Evolutionary conservation across 2,329 filamentous ascomycete species (phyloP).

Genomic region (Trichoderma aggressivum): DNA sequence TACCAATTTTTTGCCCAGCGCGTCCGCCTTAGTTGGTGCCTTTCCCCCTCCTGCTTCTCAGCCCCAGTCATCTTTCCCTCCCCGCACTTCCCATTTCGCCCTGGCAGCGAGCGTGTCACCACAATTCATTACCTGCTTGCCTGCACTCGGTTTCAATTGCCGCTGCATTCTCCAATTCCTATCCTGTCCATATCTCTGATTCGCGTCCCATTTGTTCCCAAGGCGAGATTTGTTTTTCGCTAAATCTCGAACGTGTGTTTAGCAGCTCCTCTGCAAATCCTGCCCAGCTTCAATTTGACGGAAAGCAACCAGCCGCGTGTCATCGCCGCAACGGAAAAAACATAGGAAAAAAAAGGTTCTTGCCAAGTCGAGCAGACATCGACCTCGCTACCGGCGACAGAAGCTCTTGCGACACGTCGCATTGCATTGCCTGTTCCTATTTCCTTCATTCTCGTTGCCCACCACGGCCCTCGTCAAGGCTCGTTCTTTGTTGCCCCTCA

Average conservation of each 20-base stretch:
- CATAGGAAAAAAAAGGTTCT: background rate
- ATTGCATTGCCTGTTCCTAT: background rate
- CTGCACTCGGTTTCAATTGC: conserved; percentile 3
- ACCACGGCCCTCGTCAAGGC: conserved; percentile 36
- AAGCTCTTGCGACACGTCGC: conserved; percentile 16
- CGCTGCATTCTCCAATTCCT: conserved; percentile 4
- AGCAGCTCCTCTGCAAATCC: conserved; percentile 3
- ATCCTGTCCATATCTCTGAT: background rate
- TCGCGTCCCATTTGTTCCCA: background rate
- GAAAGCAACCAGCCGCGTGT: conserved; percentile 5
- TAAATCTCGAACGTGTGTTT: conserved; percentile 11
- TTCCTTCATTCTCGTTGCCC: conserved; percentile 31
- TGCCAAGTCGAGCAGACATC: conserved; percentile 4
- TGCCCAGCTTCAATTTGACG: background rate
- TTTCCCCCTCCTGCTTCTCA: conserved; percentile 16
- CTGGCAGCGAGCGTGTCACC: conserved; percentile 18
- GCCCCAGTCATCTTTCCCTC: conserved; percentile 15
- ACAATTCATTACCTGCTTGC: conserved; percentile 2
- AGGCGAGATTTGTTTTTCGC: background rate
- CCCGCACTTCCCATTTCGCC: conserved; percentile 18
- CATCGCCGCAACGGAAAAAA: background rate
- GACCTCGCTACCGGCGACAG: background rate
- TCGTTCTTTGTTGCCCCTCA: conserved; percentile 30
- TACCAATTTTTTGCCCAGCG: conserved; percentile 14
- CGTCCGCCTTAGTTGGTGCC: conserved; percentile 13